Evolutionary conservation across 441 rosid genomes (phyloP).

Genomic region (Flueggea neowawraea): DNA sequence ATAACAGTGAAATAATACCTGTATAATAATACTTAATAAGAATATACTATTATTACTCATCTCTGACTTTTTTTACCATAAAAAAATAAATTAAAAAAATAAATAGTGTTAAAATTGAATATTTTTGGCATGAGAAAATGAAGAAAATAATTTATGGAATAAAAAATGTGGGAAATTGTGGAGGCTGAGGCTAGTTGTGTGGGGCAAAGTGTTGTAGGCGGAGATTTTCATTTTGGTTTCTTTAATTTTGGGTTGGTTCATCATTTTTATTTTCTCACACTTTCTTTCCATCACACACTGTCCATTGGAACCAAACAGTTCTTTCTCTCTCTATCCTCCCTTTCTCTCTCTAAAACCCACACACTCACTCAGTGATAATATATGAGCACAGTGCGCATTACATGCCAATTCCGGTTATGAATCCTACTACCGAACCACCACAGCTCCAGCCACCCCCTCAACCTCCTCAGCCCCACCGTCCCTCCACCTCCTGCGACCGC

Average conservation of each 20-base stretch:
- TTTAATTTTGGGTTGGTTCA: conserved; percentile 20
- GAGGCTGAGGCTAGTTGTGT: no score
- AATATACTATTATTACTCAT: no score
- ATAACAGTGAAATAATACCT: no score
- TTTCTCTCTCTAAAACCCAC: conserved; percentile 11
- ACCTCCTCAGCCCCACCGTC: conserved; percentile 56
- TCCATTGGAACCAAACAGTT: conserved; percentile 48
- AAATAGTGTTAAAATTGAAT: no score
- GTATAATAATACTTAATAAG: no score
- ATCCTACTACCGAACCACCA: conserved; percentile 71
- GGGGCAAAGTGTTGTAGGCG: no score
- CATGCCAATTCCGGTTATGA: conserved; percentile 68
- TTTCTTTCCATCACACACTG: conserved; percentile 32
- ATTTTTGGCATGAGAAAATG: no score
- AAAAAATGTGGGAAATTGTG: background rate
- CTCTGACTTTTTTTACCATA: no score
- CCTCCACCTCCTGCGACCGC: conserved; percentile 85
- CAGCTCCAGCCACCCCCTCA: conserved; percentile 66
- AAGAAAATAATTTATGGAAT: no score
- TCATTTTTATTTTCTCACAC: conserved; percentile 1
- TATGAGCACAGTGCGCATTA: conserved; percentile 49
- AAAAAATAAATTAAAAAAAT: no score
- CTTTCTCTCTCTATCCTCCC: conserved; percentile 11
- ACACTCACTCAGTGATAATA: conserved; percentile 17
- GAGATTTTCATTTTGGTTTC: background rate